phyloP scores from a whole-genome alignment of 106 monocot species.

The Platanthera guangdongensis region DNA sequence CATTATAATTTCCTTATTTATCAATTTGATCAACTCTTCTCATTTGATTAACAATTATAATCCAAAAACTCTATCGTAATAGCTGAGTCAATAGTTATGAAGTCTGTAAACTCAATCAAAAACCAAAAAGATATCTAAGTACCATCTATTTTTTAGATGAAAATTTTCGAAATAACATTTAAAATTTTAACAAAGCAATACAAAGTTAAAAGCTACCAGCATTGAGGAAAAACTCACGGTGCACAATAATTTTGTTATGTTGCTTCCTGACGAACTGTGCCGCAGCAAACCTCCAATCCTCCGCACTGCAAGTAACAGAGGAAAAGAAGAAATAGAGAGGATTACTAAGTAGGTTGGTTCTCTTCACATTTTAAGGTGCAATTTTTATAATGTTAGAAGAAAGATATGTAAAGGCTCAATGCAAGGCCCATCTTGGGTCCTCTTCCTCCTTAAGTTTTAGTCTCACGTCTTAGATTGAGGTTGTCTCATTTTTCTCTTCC shows the following conservation, averaged over 20 bases:
- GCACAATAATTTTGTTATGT: slow-evolving; percentile 67
- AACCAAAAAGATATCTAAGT: not conserved
- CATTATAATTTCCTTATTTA: too few relatives aligned
- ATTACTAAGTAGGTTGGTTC: not conserved
- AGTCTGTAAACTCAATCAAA: not conserved
- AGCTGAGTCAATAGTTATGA: not conserved
- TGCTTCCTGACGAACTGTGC: slow-evolving; percentile 60
- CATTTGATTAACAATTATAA: too few relatives aligned
- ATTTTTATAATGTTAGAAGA: not conserved
- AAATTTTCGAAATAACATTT: not conserved
- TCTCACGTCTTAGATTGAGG: too few relatives aligned
- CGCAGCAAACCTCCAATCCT: slow-evolving; percentile 77
- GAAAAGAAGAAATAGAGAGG: not conserved
- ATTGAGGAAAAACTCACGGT: slow-evolving; percentile 40
- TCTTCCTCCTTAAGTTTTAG: too few relatives aligned
- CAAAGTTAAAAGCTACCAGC: not conserved
- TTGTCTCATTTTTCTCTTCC: too few relatives aligned
- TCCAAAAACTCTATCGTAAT: too few relatives aligned
- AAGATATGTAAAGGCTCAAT: too few relatives aligned
- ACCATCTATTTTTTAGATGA: not conserved
- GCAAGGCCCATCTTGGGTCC: too few relatives aligned
- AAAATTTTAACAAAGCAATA: not conserved
- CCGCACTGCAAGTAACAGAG: slow-evolving; percentile 25
- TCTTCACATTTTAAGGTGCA: not conserved
- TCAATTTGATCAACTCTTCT: too few relatives aligned